A percentile compares a stretch with the other conserved stretches of the same genome.
These are phyloP conservation scores for Omphalotus guepiniiformis DNA, from an alignment of 768 basidiomycete species.

Conservation along the genomic window DNA sequence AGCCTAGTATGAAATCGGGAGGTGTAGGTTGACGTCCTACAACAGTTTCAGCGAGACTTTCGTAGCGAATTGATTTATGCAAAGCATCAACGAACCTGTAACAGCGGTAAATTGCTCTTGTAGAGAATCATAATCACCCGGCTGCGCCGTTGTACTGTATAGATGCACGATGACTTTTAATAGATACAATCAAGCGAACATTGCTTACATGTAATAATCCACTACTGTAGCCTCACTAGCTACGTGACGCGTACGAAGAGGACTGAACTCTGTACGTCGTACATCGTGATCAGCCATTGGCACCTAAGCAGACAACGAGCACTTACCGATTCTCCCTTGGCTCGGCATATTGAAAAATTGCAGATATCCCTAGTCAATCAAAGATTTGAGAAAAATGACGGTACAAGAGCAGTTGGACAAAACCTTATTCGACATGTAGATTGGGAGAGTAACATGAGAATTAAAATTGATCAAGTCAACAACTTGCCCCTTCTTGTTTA, in stretches of 20 bases:
- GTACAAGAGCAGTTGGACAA: not conserved
- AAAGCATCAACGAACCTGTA: conserved; percentile 25
- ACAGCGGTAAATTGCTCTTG: conserved; percentile 32
- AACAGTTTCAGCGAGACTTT: not conserved
- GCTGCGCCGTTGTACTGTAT: conserved; percentile 27
- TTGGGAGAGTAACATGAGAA: conserved; percentile 30
- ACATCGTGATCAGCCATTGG: not conserved
- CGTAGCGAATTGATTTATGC: not conserved
- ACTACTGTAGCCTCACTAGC: conserved; percentile 29
- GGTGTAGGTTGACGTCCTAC: conserved; percentile 32
- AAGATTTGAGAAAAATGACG: too few relatives aligned
- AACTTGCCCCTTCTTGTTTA: conserved; percentile 36
- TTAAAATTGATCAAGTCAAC: conserved; percentile 34
- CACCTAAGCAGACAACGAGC: not conserved
- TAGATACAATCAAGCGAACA: not conserved
- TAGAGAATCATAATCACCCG: conserved; percentile 32
- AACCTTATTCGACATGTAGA: conserved; percentile 35
- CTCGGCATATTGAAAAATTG: conserved; percentile 34
- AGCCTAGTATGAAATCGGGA: conserved; percentile 31
- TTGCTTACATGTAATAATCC: conserved; percentile 30
- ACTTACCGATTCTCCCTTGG: conserved; percentile 29
- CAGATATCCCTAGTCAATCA: conserved; percentile 28
- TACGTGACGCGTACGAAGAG: conserved; percentile 27
- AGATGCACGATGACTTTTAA: not conserved
- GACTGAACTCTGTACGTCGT: conserved; percentile 24